Evolutionary conservation across 306 rosid genomes (phyloP), one percentile per base, ranked within the genome.

Genomic region (Ochetophila trinervis): DNA sequence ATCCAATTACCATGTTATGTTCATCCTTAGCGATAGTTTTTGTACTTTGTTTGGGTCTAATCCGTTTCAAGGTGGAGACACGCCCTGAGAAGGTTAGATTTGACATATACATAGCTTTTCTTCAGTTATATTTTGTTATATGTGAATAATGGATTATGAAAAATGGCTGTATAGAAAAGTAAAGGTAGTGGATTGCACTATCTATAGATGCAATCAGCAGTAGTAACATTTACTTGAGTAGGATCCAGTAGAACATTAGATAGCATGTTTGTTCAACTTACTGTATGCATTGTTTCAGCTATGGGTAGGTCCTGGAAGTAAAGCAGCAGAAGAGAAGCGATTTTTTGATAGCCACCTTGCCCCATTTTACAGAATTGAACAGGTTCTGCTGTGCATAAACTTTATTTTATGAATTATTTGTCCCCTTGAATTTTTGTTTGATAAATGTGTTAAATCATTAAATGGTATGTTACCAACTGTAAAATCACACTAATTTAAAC

Each of bases 271-370:
- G 53, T 50, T 63, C 44, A 68, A 73, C 66, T 58, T 66, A 68
- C 22, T 76, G 61, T 68, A 57, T 82, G 8, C 63, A 57, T 54
- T 74, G 63, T 87, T 74, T 76, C 91, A 88, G 99, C 91, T 93
- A 57, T 93, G 99, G 99, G 97, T 93, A 63, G 97, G 99, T 67
- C 97, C 94, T 63, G 99, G 97, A 79, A 93, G 99, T 82, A 87
- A 79, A 79, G 97, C 99, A 57, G 95, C 97, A 8, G 86, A 76
- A 68, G 97, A 93, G 88, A 93, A 86, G 73, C 86, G 76, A 51
- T 93, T 86, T 84, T 90, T 93, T 78, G 97, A 93, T 66, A 81
- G 57, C 69, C 91, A 88, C 80, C 96, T 93, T 53, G 94, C 96
- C 57, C 99, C 99, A 0, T 93, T 93, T 80, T 88, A 93, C 93